These are phyloP conservation scores for Mycena alexandri DNA, from an alignment of 768 basidiomycete species.

Conservation along the genomic window DNA sequence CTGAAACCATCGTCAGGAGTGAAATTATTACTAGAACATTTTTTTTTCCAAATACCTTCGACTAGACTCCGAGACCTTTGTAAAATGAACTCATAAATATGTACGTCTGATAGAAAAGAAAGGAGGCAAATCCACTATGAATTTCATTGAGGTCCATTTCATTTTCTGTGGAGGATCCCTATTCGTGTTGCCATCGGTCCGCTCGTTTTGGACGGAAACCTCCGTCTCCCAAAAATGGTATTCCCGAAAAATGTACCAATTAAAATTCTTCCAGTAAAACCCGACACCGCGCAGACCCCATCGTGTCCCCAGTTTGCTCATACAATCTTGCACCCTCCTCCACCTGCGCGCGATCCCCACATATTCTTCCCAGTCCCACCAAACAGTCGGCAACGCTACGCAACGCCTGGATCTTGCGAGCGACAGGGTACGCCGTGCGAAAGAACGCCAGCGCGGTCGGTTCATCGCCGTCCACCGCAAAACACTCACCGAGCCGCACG, in stretches of 20 bases:
- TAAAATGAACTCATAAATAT: too few relatives aligned
- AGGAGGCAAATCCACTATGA: too few relatives aligned
- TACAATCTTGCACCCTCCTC: constrained; percentile 26
- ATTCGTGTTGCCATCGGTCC: too few relatives aligned
- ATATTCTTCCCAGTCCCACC: constrained; percentile 25
- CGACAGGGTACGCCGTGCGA: constrained; percentile 32
- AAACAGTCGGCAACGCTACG: constrained; percentile 27
- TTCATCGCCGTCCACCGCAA: constrained; percentile 24
- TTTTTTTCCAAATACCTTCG: too few relatives aligned
- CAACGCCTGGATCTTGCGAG: constrained; percentile 25
- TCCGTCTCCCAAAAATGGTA: background rate
- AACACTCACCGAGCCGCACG: constrained; percentile 34
- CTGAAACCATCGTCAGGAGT: too few relatives aligned
- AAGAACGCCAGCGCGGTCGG: constrained; percentile 22
- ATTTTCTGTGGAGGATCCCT: too few relatives aligned
- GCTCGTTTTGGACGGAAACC: too few relatives aligned
- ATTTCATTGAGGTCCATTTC: too few relatives aligned
- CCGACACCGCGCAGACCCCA: constrained; percentile 12
- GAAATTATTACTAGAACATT: too few relatives aligned
- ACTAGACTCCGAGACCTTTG: too few relatives aligned
- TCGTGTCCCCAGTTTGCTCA: constrained; percentile 25
- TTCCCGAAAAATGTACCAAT: background rate
- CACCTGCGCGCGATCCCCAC: constrained; percentile 14
- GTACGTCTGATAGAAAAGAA: too few relatives aligned
- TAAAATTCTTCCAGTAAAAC: background rate